Percentiles rank a stretch among this genome's conserved stretches.
These are phyloP conservation scores for Trifolium dubium DNA, from an alignment of 306 rosid species.

Conservation along the genomic window DNA sequence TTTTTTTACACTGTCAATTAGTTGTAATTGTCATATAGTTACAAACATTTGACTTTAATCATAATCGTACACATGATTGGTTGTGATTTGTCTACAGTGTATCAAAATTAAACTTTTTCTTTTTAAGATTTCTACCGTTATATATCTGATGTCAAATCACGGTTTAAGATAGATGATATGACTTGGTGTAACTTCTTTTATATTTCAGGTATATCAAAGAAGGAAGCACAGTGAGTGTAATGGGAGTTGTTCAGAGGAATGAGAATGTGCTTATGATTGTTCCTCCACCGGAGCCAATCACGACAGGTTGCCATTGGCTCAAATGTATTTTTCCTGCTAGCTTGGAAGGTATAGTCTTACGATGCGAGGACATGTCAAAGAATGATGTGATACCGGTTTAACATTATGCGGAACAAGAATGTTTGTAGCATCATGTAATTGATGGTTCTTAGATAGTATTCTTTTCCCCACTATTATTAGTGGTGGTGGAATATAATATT, in stretches of 20 bases:
- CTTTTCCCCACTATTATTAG: conserved; percentile 52
- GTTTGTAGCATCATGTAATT: conserved; percentile 43
- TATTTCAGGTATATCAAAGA: conserved; percentile 81
- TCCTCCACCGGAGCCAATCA: conserved; percentile 83
- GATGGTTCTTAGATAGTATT: conserved; percentile 43
- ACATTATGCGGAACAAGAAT: conserved; percentile 37
- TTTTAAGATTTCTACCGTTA: neutral
- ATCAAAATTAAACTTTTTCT: too few relatives aligned
- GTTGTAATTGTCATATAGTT: neutral
- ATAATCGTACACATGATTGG: neutral
- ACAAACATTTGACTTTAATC: neutral
- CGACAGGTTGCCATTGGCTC: conserved; percentile 88
- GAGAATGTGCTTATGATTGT: conserved; percentile 93
- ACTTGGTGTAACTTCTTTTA: conserved; percentile 26
- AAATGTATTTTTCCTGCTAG: conserved; percentile 83
- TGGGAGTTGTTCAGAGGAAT: conserved; percentile 97
- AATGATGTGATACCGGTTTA: conserved; percentile 90
- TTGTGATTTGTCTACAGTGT: neutral
- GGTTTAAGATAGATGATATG: conserved; percentile 1
- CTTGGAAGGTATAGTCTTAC: conserved; percentile 83
- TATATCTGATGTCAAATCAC: conserved; percentile 5
- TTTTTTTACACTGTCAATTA: too few relatives aligned
- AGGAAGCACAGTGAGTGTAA: conserved; percentile 96
- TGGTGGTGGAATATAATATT: conserved; percentile 47
- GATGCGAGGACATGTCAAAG: conserved; percentile 82